Evolutionary conservation across 1,284 basidiomycete genomes (phyloP).

Genomic region (Melampsora americana): DNA sequence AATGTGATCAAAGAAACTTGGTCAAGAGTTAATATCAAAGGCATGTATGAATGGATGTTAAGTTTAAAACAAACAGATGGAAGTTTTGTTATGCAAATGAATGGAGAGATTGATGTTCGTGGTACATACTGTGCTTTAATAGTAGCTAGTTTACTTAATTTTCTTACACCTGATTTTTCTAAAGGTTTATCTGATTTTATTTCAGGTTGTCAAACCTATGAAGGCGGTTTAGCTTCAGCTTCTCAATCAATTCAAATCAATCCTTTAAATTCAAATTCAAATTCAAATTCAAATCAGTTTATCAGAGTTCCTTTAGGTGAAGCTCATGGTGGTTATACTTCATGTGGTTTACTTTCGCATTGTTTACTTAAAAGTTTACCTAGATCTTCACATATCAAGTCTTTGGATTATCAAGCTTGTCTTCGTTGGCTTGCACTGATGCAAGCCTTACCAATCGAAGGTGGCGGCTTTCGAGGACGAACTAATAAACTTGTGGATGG

Average conservation of each 20-base stretch:
- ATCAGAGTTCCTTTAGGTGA: conserved; percentile 70
- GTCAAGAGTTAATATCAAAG: conserved; percentile 73
- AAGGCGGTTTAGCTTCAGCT: conserved; percentile 87
- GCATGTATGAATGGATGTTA: conserved; percentile 85
- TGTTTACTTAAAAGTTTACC: conserved; percentile 58
- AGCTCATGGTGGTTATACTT: conserved; percentile 96
- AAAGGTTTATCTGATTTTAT: conserved; percentile 58
- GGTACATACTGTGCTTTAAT: conserved; percentile 73
- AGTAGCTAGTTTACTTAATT: conserved; percentile 68
- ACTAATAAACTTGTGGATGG: conserved; percentile 98
- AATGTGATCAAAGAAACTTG: conserved; percentile 60
- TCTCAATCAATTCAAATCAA: conserved; percentile 63
- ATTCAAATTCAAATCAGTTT: conserved; percentile 52
- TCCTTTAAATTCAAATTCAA: conserved; percentile 50
- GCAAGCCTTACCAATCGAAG: conserved; percentile 78
- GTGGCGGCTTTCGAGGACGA: conserved; percentile 87
- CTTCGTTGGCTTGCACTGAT: conserved; percentile 53
- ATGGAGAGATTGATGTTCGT: conserved; percentile 89
- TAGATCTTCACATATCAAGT: conserved; percentile 18
- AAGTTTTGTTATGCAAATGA: conserved; percentile 80
- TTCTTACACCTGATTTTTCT: conserved; percentile 83
- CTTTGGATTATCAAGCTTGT: conserved; percentile 23
- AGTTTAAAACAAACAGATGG: conserved; percentile 90
- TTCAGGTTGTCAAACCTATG: conserved; percentile 88
- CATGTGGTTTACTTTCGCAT: conserved; percentile 82